phyloP scores from a whole-genome alignment of 345 rosid genomes.

The Turnera subulata region DNA sequence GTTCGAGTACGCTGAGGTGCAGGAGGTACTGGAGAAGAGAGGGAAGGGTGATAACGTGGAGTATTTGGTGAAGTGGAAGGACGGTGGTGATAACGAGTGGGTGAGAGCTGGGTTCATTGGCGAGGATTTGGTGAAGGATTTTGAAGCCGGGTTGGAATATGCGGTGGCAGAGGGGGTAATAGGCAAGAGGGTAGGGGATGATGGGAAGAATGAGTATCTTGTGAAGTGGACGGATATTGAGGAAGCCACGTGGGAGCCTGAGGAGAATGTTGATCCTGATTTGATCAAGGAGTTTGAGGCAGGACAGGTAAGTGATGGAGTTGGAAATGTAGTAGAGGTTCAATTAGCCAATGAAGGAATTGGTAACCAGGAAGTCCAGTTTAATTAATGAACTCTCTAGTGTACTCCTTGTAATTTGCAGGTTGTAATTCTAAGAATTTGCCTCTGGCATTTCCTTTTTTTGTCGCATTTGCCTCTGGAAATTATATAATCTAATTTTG shows the following conservation, averaged over 20 bases:
- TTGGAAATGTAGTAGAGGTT: background rate
- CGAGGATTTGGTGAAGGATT: constrained; percentile 72
- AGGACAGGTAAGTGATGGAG: constrained; percentile 14
- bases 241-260: constrained; percentile 95
- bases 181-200: constrained; percentile 60
- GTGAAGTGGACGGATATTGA: constrained; percentile 76
- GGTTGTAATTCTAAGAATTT: background rate
- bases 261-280: constrained; percentile 66
- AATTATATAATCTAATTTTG: background rate
- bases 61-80: constrained; percentile 80
- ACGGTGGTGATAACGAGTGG: constrained; percentile 79
- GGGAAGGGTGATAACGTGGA: constrained; percentile 70
- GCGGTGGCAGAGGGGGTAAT: constrained; percentile 72
- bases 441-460: too few species aligned
- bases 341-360: background rate
- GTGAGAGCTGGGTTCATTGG: constrained; percentile 51
- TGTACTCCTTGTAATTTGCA: background rate
- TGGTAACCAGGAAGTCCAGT: too few species aligned
- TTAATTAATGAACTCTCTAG: too few species aligned
- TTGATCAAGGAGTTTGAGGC: constrained; percentile 53
- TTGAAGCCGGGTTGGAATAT: constrained; percentile 78
- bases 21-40: constrained; percentile 70
- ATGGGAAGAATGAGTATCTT: constrained; percentile 56
- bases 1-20: constrained; percentile 81
- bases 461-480: background rate